Conservation (phyloP, 257 asterid genomes). For the Schizonepeta tenuifolia region DNA sequence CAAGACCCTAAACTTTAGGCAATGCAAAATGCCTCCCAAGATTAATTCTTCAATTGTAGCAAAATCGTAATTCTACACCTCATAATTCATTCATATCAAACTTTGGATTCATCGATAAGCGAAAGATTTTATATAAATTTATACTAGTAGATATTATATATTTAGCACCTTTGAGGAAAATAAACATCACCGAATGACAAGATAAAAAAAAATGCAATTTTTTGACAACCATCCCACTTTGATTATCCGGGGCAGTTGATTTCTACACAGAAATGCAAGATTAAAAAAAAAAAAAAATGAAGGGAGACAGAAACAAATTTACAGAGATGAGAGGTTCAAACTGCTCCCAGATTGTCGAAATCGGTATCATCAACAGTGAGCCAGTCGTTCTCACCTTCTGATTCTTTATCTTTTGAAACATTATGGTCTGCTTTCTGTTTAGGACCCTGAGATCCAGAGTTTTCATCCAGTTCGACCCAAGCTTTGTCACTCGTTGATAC, state of each 20-base stretch:
- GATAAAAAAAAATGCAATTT: background rate
- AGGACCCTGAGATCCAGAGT: slow-evolving; percentile 35
- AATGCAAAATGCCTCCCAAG: too few relatives aligned
- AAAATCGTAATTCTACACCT: too few relatives aligned
- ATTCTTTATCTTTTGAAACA: slow-evolving; percentile 51
- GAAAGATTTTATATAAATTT: background rate
- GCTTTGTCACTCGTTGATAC: slow-evolving; percentile 36
- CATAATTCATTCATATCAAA: too few relatives aligned
- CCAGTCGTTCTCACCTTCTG: slow-evolving; percentile 82
- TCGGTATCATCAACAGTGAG: slow-evolving; percentile 67
- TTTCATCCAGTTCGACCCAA: slow-evolving; percentile 58
- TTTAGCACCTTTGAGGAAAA: slow-evolving; percentile 15
- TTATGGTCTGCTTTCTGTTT: slow-evolving; percentile 39
- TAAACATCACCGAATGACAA: slow-evolving; percentile 1
- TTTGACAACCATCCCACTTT: background rate
- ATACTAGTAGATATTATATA: too few relatives aligned
- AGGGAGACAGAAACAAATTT: slow-evolving; percentile 23
- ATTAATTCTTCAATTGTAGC: too few relatives aligned
- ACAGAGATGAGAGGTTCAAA: slow-evolving; percentile 41
- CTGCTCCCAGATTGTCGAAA: slow-evolving; percentile 52
- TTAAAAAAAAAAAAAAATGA: background rate
- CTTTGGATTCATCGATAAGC: background rate
- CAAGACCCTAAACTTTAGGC: too few relatives aligned
- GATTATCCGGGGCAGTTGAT: slow-evolving; percentile 18
- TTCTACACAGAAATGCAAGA: slow-evolving; percentile 30